Conservation (phyloP, 208 protist genomes). For the Porcisia hertigi region DNA sequence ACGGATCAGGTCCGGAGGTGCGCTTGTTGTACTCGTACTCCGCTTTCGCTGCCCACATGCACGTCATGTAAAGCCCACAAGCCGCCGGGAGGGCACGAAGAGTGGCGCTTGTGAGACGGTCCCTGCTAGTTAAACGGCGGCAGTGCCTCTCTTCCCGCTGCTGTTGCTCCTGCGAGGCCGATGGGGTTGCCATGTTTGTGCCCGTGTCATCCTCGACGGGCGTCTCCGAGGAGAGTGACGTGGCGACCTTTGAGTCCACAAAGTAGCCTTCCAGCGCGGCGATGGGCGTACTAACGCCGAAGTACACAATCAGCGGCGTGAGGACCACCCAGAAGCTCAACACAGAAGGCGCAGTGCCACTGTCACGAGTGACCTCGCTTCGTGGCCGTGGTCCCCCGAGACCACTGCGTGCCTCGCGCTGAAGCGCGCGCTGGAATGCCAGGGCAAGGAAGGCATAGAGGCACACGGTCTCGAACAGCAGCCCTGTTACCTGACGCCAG, state of each 20-base stretch:
- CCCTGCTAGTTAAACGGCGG: neutral
- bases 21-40: slow-evolving; percentile 46
- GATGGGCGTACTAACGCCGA: slow-evolving; percentile 11
- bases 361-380: neutral
- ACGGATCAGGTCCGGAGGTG: slow-evolving; percentile 32
- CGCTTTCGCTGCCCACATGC: slow-evolving; percentile 57
- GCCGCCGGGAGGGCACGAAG: slow-evolving; percentile 22
- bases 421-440: slow-evolving; percentile 30
- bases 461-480: slow-evolving; percentile 42
- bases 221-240: neutral
- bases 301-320: slow-evolving; percentile 53
- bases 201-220: neutral
- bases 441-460: slow-evolving; percentile 40
- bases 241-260: neutral
- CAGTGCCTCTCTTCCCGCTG: neutral
- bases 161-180: neutral
- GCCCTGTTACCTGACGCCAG: slow-evolving; percentile 22
- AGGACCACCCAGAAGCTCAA: slow-evolving; percentile 65
- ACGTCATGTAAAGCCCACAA: slow-evolving; percentile 49
- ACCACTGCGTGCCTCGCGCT: neutral
- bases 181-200: neutral
- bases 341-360: neutral
- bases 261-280: slow-evolving; percentile 10
- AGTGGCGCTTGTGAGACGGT: slow-evolving; percentile 21
- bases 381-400: neutral